Percentiles rank a stretch among this genome's conserved stretches.
Evolutionary conservation across 495 filamentous ascomycete genomes (phyloP).

Genomic region (Penicillium crystallinum): DNA sequence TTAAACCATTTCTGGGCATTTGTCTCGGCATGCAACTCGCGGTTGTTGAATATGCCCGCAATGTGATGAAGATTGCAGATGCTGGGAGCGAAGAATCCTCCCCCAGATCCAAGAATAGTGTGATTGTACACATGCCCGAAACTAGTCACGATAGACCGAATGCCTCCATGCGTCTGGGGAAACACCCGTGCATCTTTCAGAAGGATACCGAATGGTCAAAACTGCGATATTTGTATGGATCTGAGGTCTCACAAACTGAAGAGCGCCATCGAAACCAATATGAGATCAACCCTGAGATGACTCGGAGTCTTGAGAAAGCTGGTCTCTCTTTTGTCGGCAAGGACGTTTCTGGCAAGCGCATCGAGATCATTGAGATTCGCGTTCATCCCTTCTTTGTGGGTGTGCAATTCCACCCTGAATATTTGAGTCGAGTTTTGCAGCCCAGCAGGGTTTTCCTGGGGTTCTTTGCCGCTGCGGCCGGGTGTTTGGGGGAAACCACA

Average conservation of each 20-base stretch:
- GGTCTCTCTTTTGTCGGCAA: slow-evolving; percentile 37
- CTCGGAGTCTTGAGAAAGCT: neutral
- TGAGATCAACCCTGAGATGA: neutral
- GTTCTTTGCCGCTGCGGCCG: slow-evolving; percentile 70
- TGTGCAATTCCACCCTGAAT: slow-evolving; percentile 82
- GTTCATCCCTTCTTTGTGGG: slow-evolving; percentile 86
- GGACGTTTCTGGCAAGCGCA: slow-evolving; percentile 70
- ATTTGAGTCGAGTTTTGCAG: slow-evolving; percentile 59
- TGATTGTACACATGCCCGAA: slow-evolving; percentile 86
- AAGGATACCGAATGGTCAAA: slow-evolving; percentile 67
- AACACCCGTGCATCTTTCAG: slow-evolving; percentile 66
- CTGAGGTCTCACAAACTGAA: neutral
- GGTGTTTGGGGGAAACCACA: slow-evolving; percentile 45
- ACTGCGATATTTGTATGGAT: slow-evolving; percentile 64
- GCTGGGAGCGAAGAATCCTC: slow-evolving; percentile 65
- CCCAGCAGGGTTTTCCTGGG: slow-evolving; percentile 74
- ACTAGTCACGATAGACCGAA: slow-evolving; percentile 61
- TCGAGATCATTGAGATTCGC: slow-evolving; percentile 81
- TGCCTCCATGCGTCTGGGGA: slow-evolving; percentile 83
- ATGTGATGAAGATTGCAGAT: slow-evolving; percentile 52
- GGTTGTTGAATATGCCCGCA: slow-evolving; percentile 76
- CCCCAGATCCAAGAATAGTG: slow-evolving; percentile 46
- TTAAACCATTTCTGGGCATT: slow-evolving; percentile 75
- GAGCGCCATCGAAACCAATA: neutral
- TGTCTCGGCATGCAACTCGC: slow-evolving; percentile 91